Base-by-base conservation (phyloP, 768 basidiomycete species). In the Neoboletus subvelutipes region DNA sequence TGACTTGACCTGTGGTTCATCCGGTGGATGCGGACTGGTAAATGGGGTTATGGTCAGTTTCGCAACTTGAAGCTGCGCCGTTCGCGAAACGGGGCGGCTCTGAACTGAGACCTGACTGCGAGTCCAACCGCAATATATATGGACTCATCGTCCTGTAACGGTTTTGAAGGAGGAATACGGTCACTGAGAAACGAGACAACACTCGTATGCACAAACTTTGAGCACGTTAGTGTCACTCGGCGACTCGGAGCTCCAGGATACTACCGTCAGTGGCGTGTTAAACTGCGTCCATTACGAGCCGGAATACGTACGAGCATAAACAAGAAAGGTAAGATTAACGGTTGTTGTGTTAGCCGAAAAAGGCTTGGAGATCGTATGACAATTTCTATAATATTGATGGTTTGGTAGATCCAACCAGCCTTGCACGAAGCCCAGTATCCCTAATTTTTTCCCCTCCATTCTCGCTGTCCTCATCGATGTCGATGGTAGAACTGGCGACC, bases 341-440 rank as follows among this genome's bases (percentile, higher is more conserved):
- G 49, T 15, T 48, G 57, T 24, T 37, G 15, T 20, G 26, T 36
- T 49, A 50, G 57, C 64, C 57, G 57, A 46, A 36, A 24, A 34
- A 15, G 39, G 54, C 39, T 42, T 17, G 26, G 48, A 34, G 50
- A 48, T 66, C 65, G 66, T 57, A 67, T 68, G 60, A 65, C 39
- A 57, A 53, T 64, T 59, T 47, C 50, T 59, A n/a, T n/a, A n/a
- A n/a, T 52, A 26, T 4, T 18, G 34, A 22, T 24, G n/a, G 17
- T 22, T 39, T 31, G 12, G 15, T 22, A 17, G 26, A 18, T 31
- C 11, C 29, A 18, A n/a, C 18, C 7, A 6, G n/a, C 20, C 3
- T 54, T 54, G 12, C 17, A 29, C 40, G 37, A 56, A 24, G 37
- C n/a, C 28, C 5, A 36, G 15, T 7, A 18, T 6, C 22, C 18